These are phyloP conservation scores for Fusarium tanahbumbuense DNA, from an alignment of 2,329 filamentous ascomycete genomes.

Conservation along the genomic window DNA sequence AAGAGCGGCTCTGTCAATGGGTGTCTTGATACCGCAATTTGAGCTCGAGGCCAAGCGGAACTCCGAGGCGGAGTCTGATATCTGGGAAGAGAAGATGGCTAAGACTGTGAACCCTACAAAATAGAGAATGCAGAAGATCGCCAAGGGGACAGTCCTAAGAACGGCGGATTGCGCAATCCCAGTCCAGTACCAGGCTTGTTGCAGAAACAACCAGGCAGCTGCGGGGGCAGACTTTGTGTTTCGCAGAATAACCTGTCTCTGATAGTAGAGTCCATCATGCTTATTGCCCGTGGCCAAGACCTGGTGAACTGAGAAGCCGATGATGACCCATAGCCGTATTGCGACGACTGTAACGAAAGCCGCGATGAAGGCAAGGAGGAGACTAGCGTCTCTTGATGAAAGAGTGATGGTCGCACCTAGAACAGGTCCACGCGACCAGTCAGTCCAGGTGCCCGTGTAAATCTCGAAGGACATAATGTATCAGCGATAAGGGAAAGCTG, in stretches of 20 bases:
- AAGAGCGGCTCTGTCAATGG: not conserved
- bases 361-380: not conserved
- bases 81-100: not conserved
- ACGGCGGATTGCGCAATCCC: fast-evolving
- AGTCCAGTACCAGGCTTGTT: not conserved
- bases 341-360: not conserved
- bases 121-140: not conserved
- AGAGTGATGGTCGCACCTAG: not conserved
- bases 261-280: not conserved
- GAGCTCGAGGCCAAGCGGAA: not conserved
- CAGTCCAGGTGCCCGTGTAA: not conserved
- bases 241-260: not conserved
- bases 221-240: not conserved
- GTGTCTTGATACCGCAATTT: not conserved
- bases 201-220: not conserved
- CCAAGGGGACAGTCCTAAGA: not conserved
- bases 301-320: not conserved
- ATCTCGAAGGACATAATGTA: not conserved
- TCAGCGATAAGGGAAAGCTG: too few relatives aligned
- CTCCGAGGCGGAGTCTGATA: not conserved
- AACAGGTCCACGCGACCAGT: not conserved
- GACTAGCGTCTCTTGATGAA: not conserved
- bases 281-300: not conserved
- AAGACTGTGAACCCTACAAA: not conserved
- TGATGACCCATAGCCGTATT: not conserved